Percentiles rank a stretch among this genome's conserved stretches.
Conservation (phyloP, 73 alveolate genomes). For the Paraurostyla sp. region DNA sequence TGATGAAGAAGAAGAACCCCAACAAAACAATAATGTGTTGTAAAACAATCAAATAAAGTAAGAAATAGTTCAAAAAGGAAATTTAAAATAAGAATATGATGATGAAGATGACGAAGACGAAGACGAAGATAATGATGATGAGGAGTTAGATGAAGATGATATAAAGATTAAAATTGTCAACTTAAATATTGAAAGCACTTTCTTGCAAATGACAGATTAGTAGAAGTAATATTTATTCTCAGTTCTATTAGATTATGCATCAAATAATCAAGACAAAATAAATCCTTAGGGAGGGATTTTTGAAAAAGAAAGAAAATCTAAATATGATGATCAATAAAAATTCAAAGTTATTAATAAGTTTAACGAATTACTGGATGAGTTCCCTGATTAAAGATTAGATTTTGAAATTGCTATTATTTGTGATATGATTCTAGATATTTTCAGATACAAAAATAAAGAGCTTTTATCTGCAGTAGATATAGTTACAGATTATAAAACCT, state of each 20-base stretch:
- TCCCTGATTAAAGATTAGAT: neutral
- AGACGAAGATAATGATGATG: conserved; percentile 20
- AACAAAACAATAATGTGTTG: neutral
- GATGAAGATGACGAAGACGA: conserved; percentile 2
- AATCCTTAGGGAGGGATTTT: neutral
- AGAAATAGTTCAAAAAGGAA: neutral
- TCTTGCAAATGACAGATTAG: neutral
- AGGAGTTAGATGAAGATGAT: neutral
- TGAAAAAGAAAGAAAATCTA: neutral
- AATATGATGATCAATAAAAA: neutral
- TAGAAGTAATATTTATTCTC: neutral
- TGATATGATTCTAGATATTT: neutral
- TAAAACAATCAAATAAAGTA: conserved; percentile 2
- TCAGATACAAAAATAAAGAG: neutral
- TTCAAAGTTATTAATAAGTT: neutral
- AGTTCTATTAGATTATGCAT: neutral
- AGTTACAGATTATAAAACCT: neutral
- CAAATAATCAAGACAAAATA: neutral
- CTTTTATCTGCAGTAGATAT: neutral
- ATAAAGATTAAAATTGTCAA: neutral
- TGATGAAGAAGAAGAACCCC: conserved; percentile 24
- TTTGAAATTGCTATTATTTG: conserved; percentile 5
- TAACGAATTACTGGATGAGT: conserved; percentile 2
- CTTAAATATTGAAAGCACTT: neutral
- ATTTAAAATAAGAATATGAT: neutral